Percentiles rank a stretch among this genome's conserved stretches.
phyloP scores from a whole-genome alignment of 148 eudicot species.

The Amaranthus palmeri region DNA sequence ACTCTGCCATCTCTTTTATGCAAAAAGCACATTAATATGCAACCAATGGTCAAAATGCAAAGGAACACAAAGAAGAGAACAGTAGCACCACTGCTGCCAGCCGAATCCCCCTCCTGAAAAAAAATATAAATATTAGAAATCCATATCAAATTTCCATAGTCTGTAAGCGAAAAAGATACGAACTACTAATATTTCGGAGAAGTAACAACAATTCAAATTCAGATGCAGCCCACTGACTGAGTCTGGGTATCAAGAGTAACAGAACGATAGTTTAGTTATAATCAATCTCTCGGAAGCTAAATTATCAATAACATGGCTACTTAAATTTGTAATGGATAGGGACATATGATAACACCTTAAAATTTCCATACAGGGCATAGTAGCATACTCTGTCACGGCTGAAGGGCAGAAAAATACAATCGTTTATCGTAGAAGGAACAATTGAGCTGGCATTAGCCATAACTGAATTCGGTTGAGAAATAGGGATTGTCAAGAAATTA shows the following conservation, averaged over 20 bases:
- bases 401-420: too few species aligned
- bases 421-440: too few species aligned
- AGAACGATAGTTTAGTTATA: background rate
- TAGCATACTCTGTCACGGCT: too few species aligned
- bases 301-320: background rate
- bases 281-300: background rate
- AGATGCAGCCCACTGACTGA: background rate
- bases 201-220: background rate
- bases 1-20: slow-evolving; percentile 45
- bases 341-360: too few species aligned
- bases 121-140: slow-evolving; percentile 11
- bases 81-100: slow-evolving; percentile 49
- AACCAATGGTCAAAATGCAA: slow-evolving; percentile 71
- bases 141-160: background rate
- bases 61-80: slow-evolving; percentile 71
- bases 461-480: too few species aligned
- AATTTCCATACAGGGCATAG: too few species aligned
- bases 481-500: too few species aligned
- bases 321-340: too few species aligned
- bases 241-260: background rate
- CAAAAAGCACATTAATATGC: slow-evolving; percentile 81
- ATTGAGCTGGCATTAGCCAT: too few species aligned
- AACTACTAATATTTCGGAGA: background rate
- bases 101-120: slow-evolving; percentile 74
- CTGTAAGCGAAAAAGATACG: background rate